phyloP scores from a whole-genome alignment of 2,329 filamentous ascomycete species.

The Aspergillus ruber region DNA sequence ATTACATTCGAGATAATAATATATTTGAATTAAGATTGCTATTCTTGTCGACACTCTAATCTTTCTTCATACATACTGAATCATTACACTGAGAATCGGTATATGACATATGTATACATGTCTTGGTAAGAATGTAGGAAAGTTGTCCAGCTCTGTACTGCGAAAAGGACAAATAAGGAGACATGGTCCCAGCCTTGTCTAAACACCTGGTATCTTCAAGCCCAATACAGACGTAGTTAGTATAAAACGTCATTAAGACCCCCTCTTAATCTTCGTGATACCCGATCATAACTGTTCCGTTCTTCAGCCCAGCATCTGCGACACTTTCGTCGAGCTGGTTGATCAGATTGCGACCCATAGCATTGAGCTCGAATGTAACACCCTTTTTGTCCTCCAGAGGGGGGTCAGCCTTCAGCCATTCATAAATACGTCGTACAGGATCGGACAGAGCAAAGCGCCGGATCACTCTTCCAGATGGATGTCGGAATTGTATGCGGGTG shows the following conservation, averaged over 20 bases:
- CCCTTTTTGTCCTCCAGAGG: constrained; percentile 74
- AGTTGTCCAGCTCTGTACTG: too few species aligned
- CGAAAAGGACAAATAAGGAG: neutral
- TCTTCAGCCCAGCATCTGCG: constrained; percentile 76
- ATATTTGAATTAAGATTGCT: neutral
- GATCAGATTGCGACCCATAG: constrained; percentile 80
- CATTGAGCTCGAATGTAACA: constrained; percentile 77
- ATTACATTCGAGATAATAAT: neutral
- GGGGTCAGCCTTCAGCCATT: constrained; percentile 83
- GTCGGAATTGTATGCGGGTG: constrained; percentile 87
- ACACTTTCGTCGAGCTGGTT: constrained; percentile 67
- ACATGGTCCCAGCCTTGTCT: neutral
- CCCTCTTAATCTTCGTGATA: constrained; percentile 56
- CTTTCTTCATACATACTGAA: neutral
- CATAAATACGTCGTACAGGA: constrained; percentile 75
- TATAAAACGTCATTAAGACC: neutral
- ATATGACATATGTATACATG: too few species aligned
- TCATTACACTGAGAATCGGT: neutral
- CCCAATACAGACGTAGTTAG: constrained; percentile 1
- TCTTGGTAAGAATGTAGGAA: too few species aligned
- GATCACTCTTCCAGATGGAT: constrained; percentile 77
- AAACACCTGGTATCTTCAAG: constrained; percentile 8
- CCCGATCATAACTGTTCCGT: constrained; percentile 93
- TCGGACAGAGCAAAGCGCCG: constrained; percentile 76
- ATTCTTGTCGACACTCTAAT: neutral